A percentile compares a stretch with the other conserved stretches of the same genome.
Evolutionary conservation across 2,329 filamentous ascomycete genomes (phyloP).

Genomic region (Colletotrichum australisinense): DNA sequence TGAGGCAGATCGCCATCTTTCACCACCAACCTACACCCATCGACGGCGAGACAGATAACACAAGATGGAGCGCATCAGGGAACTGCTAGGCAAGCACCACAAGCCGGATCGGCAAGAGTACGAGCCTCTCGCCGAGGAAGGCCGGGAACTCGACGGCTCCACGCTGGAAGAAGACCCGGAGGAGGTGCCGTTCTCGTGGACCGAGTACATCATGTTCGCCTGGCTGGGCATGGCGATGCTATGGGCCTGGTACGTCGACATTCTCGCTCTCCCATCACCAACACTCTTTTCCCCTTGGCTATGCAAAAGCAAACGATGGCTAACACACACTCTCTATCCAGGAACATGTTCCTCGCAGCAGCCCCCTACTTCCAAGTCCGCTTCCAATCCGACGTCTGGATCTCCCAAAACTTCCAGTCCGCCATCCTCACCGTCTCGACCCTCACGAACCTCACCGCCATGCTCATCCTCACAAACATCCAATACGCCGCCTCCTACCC

Average conservation of each 20-base stretch:
- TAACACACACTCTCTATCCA: constrained; percentile 46
- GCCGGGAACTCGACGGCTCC: constrained; percentile 42
- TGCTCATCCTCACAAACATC: constrained; percentile 81
- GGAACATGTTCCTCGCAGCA: constrained; percentile 98
- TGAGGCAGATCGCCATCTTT: not conserved
- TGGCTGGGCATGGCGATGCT: constrained; percentile 93
- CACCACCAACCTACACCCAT: not conserved
- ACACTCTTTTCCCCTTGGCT: not conserved
- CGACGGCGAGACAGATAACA: not conserved
- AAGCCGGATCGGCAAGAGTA: constrained; percentile 36
- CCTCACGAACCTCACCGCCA: constrained; percentile 80
- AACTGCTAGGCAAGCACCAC: constrained; percentile 20
- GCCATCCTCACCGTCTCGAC: constrained; percentile 90
- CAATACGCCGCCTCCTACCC: constrained; percentile 90
- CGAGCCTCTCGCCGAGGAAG: constrained; percentile 42
- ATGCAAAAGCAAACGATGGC: no score
- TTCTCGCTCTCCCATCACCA: not conserved
- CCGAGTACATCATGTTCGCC: constrained; percentile 87
- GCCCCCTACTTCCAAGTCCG: constrained; percentile 92
- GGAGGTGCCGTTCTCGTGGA: constrained; percentile 78
- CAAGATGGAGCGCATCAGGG: constrained; percentile 34
- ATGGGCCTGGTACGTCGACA: constrained; percentile 84
- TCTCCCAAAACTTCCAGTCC: constrained; percentile 87
- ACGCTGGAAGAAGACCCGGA: constrained; percentile 45
- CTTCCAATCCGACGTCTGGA: constrained; percentile 77